Conservation (phyloP, 1,139 yeast genomes). For the Nakaseomyces bracarensis region DNA sequence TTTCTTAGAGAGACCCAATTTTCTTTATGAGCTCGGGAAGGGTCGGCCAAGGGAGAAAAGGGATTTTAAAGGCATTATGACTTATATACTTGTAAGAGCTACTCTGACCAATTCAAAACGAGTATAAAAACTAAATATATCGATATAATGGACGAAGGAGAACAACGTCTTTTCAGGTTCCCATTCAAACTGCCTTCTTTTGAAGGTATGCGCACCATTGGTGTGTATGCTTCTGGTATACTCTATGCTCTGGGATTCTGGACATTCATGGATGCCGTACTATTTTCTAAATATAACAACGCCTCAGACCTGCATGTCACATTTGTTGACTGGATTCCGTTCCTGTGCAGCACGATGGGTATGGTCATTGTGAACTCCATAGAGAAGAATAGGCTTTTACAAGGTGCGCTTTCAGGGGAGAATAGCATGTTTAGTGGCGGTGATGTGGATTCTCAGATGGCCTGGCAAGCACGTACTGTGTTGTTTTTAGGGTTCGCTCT, state of each 20-base stretch:
- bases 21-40: no score
- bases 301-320: conserved; percentile 82
- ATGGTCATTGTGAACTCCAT: conserved; percentile 88
- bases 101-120: background rate
- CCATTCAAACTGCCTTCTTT: conserved; percentile 58
- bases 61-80: no score
- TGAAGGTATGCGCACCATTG: conserved; percentile 60
- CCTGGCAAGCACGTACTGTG: conserved; percentile 91
- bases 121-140: background rate
- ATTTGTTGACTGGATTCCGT: conserved; percentile 92
- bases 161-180: conserved; percentile 42
- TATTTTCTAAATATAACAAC: conserved; percentile 76
- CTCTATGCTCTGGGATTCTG: conserved; percentile 80
- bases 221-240: conserved; percentile 37
- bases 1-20: no score
- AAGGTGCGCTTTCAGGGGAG: conserved; percentile 49
- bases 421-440: conserved; percentile 34
- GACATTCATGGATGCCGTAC: conserved; percentile 80
- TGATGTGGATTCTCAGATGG: conserved; percentile 41
- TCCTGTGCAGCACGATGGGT: conserved; percentile 79
- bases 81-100: no score
- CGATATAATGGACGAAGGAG: conserved; percentile 17
- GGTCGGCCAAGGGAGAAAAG: no score
- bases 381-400: conserved; percentile 70
- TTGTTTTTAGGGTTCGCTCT: conserved; percentile 86